A percentile compares a stretch with the other conserved stretches of the same genome.
Evolutionary conservation across 495 filamentous ascomycete species (phyloP).

Genomic region (Hapsidospora chrysogenum): DNA sequence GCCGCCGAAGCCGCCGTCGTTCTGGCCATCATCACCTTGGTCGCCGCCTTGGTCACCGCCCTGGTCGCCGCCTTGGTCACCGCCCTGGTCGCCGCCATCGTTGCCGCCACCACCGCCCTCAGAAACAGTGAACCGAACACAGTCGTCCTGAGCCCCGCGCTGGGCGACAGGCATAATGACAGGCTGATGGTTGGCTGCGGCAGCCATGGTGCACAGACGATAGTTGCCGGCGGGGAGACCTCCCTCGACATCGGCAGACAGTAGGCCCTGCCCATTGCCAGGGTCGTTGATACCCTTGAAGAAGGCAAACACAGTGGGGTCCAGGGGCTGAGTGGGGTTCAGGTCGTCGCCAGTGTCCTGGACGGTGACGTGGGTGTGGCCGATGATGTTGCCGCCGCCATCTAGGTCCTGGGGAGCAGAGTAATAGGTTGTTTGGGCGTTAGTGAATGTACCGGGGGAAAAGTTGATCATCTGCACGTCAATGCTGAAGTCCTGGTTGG

Average conservation of each 20-base stretch:
- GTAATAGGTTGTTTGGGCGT: slow-evolving; percentile 49
- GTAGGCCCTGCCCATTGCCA: slow-evolving; percentile 44
- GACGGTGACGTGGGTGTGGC: slow-evolving; percentile 57
- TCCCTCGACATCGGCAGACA: slow-evolving; percentile 36
- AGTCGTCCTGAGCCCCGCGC: slow-evolving; percentile 59
- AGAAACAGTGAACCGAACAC: slow-evolving; percentile 40
- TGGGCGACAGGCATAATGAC: slow-evolving; percentile 65
- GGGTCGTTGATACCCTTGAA: slow-evolving; percentile 67
- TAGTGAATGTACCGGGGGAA: slow-evolving; percentile 47
- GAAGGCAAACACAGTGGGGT: slow-evolving; percentile 44
- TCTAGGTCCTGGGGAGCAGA: slow-evolving; percentile 46
- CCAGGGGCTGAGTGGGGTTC: slow-evolving; percentile 33
- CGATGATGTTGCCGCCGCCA: slow-evolving; percentile 37
- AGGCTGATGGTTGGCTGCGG: slow-evolving; percentile 58
- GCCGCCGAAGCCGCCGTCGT: slow-evolving; percentile 1
- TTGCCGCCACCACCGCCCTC: slow-evolving; percentile 13
- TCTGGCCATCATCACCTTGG: slow-evolving; percentile 2
- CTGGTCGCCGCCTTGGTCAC: slow-evolving; percentile 4
- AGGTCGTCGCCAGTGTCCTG: slow-evolving; percentile 38
- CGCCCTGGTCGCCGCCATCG: slow-evolving; percentile 10
- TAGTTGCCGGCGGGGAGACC: slow-evolving; percentile 53
- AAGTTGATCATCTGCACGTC: slow-evolving; percentile 43
- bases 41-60: slow-evolving; percentile 3
- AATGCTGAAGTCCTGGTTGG: slow-evolving; percentile 39
- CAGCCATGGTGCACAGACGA: slow-evolving; percentile 55